phyloP scores from a whole-genome alignment of 2,329 filamentous ascomycete species.

The Paecilomyces variotii region DNA sequence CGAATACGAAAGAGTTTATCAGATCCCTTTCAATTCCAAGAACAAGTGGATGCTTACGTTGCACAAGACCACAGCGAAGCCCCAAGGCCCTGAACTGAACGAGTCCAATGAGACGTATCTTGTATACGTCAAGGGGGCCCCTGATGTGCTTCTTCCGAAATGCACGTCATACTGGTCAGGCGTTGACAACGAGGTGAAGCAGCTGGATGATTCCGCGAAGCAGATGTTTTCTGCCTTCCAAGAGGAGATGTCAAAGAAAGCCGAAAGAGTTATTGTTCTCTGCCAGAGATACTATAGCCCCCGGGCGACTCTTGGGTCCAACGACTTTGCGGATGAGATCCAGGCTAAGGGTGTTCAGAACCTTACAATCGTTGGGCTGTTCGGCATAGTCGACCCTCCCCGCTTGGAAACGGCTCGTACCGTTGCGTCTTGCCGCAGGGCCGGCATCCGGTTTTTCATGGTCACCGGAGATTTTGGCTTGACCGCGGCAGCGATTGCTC shows the following conservation, averaged over 20 bases:
- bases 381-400: constrained; percentile 40
- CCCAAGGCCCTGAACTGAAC: neutral
- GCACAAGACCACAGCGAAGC: constrained; percentile 24
- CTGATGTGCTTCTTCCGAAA: constrained; percentile 61
- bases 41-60: constrained; percentile 75
- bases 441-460: constrained; percentile 36
- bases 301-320: constrained; percentile 35
- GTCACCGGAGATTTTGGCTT: constrained; percentile 36
- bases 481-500: constrained; percentile 34
- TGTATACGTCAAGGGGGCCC: constrained; percentile 63
- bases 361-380: constrained; percentile 45
- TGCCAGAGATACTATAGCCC: constrained; percentile 52
- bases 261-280: constrained; percentile 61
- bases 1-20: constrained; percentile 58
- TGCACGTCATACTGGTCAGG: constrained; percentile 53
- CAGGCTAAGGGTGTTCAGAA: constrained; percentile 31
- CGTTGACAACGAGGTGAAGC: constrained; percentile 46
- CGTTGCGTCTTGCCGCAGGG: constrained; percentile 26
- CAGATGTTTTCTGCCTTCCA: constrained; percentile 53
- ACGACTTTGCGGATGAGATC: constrained; percentile 46
- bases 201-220: constrained; percentile 43
- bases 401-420: constrained; percentile 28
- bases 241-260: constrained; percentile 60
- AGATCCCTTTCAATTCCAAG: constrained; percentile 72
- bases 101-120: constrained; percentile 8